Base-by-base conservation (phyloP, 371 early-diverging fungal genomes). In the Rhizopus arrhizus region DNA sequence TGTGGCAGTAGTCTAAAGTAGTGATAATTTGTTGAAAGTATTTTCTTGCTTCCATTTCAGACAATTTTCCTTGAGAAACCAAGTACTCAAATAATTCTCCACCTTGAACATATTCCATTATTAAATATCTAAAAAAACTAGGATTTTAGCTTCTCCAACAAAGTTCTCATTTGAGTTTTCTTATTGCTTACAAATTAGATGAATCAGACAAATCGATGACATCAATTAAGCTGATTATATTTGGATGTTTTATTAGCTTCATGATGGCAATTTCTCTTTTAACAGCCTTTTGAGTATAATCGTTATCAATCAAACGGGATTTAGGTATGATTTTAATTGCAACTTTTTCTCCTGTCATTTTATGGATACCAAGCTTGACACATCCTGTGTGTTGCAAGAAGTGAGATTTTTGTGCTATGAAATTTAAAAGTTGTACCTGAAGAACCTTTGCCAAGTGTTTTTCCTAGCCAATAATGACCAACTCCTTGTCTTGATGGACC, bases 51-150 rank as follows among this genome's bases (percentile, higher is more conserved):
- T 94, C 95, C 10, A 61, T 60, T 68, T 99, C 98, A 12, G 83
- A 70, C 33, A 99, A 75, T n/a, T 91, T 75, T 10, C 97, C 96
- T 61, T 90, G 84, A 61, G 91, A 89, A 16, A 95, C 90, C 15
- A 99, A 78, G 64, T 94, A 90, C 59, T 98, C 96, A 68, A 97
- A 95, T 62, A 99, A 82, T 84, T 98, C 98, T 60, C 95, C 96
- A 63, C 99, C 99, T 66, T 91, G 90, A 62, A 95, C 90, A 74
- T 94, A 94, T 72, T 98, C 98, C 85, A 97, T 84, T n/a, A 99
- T 87, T 61, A 99, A 74, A 76, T 92, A 96, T 42, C 92, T 92
- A 63, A 49, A 35, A 61, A 38, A 10, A 40, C 12, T 46, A 46
- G 22, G 6, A 46, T 15, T 16, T 22, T 11, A n/a, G 22, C 22